phyloP scores from a whole-genome alignment of 805 yeast species.

The Yarrowia deformans region DNA sequence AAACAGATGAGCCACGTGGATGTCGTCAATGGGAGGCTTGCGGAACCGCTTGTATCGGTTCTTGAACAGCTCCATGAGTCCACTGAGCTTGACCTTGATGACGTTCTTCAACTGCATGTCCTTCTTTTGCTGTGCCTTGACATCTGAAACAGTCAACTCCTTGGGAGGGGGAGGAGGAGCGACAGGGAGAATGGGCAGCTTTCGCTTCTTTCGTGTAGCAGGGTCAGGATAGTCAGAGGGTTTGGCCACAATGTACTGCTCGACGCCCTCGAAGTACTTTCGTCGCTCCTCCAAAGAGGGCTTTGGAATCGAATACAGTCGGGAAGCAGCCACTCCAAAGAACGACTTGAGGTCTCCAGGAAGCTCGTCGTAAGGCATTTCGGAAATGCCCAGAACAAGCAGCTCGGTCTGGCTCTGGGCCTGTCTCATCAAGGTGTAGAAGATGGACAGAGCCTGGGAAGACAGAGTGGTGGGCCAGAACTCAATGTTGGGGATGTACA shows the following conservation, averaged over 20 bases:
- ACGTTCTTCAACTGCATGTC: constrained; percentile 87
- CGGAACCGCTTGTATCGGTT: constrained; percentile 86
- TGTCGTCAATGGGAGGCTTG: constrained; percentile 88
- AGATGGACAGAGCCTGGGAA: constrained; percentile 71
- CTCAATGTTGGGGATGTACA: constrained; percentile 83
- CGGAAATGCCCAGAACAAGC: constrained; percentile 76
- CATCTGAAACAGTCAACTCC: constrained; percentile 32
- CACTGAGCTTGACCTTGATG: constrained; percentile 83
- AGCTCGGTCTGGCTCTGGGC: constrained; percentile 76
- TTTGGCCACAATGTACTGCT: constrained; percentile 64
- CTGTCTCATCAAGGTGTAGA: constrained; percentile 71
- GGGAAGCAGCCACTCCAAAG: constrained; percentile 64
- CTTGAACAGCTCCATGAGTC: constrained; percentile 88
- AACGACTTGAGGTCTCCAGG: constrained; percentile 58
- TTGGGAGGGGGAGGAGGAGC: constrained; percentile 53
- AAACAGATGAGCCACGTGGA: constrained; percentile 74
- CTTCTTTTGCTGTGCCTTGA: constrained; percentile 56
- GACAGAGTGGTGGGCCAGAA: constrained; percentile 75
- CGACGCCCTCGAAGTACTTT: constrained; percentile 63
- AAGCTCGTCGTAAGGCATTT: constrained; percentile 53
- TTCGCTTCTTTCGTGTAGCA: constrained; percentile 55
- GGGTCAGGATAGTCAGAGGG: constrained; percentile 77
- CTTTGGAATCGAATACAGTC: constrained; percentile 55
- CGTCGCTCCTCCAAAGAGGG: constrained; percentile 60
- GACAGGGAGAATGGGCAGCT: constrained; percentile 54